Evolutionary conservation across 352 stramenopile species (phyloP).

Genomic region (Phytophthora ramorum): DNA sequence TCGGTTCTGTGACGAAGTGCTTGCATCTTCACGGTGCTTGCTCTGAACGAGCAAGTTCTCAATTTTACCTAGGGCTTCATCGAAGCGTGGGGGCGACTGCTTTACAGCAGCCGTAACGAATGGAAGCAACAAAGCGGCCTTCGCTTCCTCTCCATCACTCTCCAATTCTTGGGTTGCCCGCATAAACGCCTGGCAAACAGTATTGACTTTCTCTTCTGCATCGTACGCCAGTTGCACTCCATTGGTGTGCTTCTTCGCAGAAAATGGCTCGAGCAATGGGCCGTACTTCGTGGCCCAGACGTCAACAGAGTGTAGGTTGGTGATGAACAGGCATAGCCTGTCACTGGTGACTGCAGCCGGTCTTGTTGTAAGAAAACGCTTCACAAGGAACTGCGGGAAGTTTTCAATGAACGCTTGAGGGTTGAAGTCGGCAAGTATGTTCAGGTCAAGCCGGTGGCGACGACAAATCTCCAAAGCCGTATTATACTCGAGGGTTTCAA

Average conservation of each 20-base stretch:
- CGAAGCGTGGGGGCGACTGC: conserved; percentile 62
- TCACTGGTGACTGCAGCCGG: conserved; percentile 57
- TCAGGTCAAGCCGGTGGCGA: conserved; percentile 82
- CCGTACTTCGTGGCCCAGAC: conserved; percentile 79
- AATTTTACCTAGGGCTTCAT: conserved; percentile 47
- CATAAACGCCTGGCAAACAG: conserved; percentile 62
- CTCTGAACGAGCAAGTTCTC: conserved; percentile 37
- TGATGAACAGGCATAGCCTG: conserved; percentile 77
- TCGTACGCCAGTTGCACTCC: not conserved
- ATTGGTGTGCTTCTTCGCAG: conserved; percentile 5
- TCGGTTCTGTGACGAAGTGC: not conserved
- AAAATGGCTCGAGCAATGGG: conserved; percentile 45
- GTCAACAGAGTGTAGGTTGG: conserved; percentile 71
- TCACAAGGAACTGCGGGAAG: conserved; percentile 40
- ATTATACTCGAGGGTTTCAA: conserved; percentile 49
- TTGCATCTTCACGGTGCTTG: not conserved
- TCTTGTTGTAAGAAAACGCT: conserved; percentile 37
- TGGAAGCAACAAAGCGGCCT: conserved; percentile 59
- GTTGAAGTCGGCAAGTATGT: conserved; percentile 78
- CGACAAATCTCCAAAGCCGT: conserved; percentile 72
- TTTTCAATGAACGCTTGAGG: conserved; percentile 45
- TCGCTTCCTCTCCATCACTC: conserved; percentile 9
- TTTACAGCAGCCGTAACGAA: conserved; percentile 75
- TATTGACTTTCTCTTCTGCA: conserved; percentile 53
- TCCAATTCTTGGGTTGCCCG: conserved; percentile 41